Base-by-base conservation (phyloP, 75 land plant species). In the Isoetes taiwanensis region DNA sequence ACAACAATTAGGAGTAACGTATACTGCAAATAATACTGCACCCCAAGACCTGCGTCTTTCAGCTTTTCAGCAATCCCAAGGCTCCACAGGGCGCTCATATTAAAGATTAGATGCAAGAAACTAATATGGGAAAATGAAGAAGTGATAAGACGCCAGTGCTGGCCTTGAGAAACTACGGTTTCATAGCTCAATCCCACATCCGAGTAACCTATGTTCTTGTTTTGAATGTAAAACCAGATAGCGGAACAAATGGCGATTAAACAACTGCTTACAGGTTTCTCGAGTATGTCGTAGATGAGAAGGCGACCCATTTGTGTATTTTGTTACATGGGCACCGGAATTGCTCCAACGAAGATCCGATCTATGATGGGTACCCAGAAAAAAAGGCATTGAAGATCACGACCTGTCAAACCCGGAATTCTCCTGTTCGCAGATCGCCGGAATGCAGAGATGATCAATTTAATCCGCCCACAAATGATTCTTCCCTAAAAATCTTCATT, bases 241-340 rank as follows among this genome's bases (percentile, higher is more conserved):
- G 76, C 82, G 62, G 75, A 64, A 72, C 99, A 94, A 30, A 94
- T 4, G 2, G 78, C 84, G 53, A 94, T 94, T 4, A 89, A 41
- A 54, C 81, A 80, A 39, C 96, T 85, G 54, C 84, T 94, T 1
- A 81, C 99, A 31, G 99, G 99, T 43, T 84, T 94, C 23, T 85
- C 78, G 30, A 71, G 9, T 5, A 89, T 82, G 62, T 94, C 91
- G 66, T 68, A 89, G 4, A 88, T 28, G 41, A 94, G 65, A 0
- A 85, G 90, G 41, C 77, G 79, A 53, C 99, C 99, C 99, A 94
- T 94, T n/a, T n/a, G n/a, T n/a, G n/a, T n/a, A n/a, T n/a, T n/a
- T n/a, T n/a, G n/a, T n/a, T n/a, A n/a, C n/a, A n/a, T n/a, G n/a
- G n/a, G n/a, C n/a, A n/a, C n/a, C n/a, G n/a, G n/a, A n/a, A n/a